phyloP scores from a whole-genome alignment of 2,329 filamentous ascomycete genomes.

The Diaporthe sp. region DNA sequence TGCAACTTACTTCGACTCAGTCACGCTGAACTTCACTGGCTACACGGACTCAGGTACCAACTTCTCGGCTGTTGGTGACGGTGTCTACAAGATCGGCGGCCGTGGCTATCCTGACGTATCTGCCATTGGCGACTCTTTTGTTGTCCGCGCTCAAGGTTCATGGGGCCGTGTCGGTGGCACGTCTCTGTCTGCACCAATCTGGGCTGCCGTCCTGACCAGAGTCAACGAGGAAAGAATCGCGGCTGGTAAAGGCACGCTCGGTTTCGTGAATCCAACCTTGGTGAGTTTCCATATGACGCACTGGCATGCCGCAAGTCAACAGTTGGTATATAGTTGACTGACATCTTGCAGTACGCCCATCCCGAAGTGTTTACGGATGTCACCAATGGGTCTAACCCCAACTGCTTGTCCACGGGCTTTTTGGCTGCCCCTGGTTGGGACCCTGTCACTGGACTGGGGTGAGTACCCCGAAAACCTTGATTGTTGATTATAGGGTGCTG shows the following conservation, averaged over 20 bases:
- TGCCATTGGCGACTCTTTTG: conserved; percentile 52
- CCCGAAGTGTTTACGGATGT: conserved; percentile 45
- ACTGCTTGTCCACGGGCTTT: conserved; percentile 52
- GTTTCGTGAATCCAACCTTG: conserved; percentile 63
- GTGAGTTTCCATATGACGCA: conserved; percentile 36
- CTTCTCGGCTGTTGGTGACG: conserved; percentile 44
- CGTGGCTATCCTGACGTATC: conserved; percentile 61
- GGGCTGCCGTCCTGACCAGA: conserved; percentile 58
- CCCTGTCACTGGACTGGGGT: conserved; percentile 50
- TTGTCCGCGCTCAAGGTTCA: conserved; percentile 47
- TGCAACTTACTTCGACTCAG: conserved; percentile 39
- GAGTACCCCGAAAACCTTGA: conserved; percentile 19
- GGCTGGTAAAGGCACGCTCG: conserved; percentile 57
- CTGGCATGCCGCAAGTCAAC: not conserved
- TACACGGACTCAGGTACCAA: conserved; percentile 51
- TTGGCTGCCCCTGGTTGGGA: conserved; percentile 53
- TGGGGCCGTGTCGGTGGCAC: conserved; percentile 58
- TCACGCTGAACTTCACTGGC: conserved; percentile 41
- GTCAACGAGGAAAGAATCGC: conserved; percentile 61
- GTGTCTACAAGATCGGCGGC: conserved; percentile 55
- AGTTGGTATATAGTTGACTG: fast-evolving
- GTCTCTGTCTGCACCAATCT: conserved; percentile 59
- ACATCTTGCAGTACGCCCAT: conserved; percentile 38
- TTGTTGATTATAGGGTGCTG: not conserved
- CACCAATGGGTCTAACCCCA: conserved; percentile 49